A percentile compares a stretch with the other conserved stretches of the same genome.
These are phyloP conservation scores for Phycomyces nitens DNA, from an alignment of 192 early-diverging fungal genomes.

Conservation along the genomic window DNA sequence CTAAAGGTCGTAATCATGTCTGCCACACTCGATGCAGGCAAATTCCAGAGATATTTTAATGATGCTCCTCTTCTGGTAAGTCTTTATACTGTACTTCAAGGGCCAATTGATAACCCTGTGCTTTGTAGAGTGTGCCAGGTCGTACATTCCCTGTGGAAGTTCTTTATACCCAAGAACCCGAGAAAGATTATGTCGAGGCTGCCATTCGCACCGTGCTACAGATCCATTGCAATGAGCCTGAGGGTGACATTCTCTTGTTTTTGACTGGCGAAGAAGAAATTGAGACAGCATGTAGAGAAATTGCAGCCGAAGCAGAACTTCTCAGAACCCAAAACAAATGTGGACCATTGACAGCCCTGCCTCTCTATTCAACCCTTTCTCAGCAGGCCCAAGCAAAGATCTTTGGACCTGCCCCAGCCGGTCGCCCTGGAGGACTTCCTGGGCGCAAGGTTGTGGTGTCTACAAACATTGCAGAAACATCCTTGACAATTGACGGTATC, in stretches of 20 bases:
- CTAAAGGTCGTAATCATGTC: slow-evolving; percentile 92
- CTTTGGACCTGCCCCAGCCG: slow-evolving; percentile 85
- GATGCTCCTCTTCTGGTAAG: slow-evolving; percentile 82
- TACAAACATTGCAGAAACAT: slow-evolving; percentile 97
- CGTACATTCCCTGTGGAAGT: slow-evolving; percentile 88
- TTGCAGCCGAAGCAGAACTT: slow-evolving; percentile 72
- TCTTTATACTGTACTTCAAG: no score
- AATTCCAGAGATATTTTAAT: slow-evolving; percentile 95
- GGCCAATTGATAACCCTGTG: no score
- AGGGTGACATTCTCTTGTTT: slow-evolving; percentile 93
- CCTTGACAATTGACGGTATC: slow-evolving; percentile 96
- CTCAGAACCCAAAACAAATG: slow-evolving; percentile 50
- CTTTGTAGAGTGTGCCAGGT: slow-evolving; percentile 92
- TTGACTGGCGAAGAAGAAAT: slow-evolving; percentile 98
- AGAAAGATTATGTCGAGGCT: slow-evolving; percentile 97
- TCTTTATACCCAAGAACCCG: slow-evolving; percentile 90
- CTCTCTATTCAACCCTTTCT: slow-evolving; percentile 89
- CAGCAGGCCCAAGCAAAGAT: slow-evolving; percentile 86
- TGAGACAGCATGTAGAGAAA: slow-evolving; percentile 86
- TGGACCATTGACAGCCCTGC: slow-evolving; percentile 78
- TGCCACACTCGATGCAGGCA: slow-evolving; percentile 96
- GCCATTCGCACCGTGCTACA: slow-evolving; percentile 91
- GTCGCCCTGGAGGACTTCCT: slow-evolving; percentile 67
- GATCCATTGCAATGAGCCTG: slow-evolving; percentile 86
- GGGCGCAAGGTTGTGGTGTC: slow-evolving; percentile 96